phyloP scores from a whole-genome alignment of 495 filamentous ascomycete species.

The Hypoxylon lenormandii region DNA sequence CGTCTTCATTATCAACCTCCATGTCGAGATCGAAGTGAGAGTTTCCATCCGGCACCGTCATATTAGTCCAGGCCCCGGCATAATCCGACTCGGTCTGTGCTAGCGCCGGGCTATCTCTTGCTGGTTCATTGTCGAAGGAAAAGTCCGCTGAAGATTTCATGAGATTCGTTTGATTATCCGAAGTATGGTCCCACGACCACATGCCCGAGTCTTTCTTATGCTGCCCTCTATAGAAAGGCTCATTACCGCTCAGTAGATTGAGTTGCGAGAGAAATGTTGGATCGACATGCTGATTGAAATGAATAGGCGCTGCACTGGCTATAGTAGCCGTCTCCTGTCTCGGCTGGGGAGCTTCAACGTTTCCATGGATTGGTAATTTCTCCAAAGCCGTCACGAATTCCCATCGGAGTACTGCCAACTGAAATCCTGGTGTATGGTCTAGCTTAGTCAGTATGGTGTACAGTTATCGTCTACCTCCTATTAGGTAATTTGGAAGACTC shows the following conservation, averaged over 20 bases:
- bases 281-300: neutral
- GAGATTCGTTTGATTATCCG: conserved; percentile 9
- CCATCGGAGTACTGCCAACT: conserved; percentile 22
- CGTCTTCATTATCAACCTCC: conserved; percentile 9
- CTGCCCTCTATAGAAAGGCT: conserved; percentile 27
- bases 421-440: conserved; percentile 31
- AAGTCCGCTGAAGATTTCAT: neutral
- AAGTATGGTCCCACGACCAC: conserved; percentile 14
- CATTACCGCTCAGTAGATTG: neutral
- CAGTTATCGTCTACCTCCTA: neutral
- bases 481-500: conserved; percentile 1
- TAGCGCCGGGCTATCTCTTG: neutral
- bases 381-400: conserved; percentile 1
- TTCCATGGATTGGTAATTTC: neutral
- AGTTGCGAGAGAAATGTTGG: conserved; percentile 11
- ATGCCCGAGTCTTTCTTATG: conserved; percentile 22
- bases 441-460: conserved; percentile 1
- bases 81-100: conserved; percentile 1
- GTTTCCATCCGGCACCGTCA: neutral
- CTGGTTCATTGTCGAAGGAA: neutral
- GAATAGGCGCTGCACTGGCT: neutral
- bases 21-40: neutral
- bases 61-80: conserved; percentile 4
- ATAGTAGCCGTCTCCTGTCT: neutral
- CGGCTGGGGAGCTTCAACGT: neutral